Percentiles rank a stretch among this genome's conserved stretches.
Conservation (phyloP, 2,329 filamentous ascomycete genomes). For the Beauveria caledonica region DNA sequence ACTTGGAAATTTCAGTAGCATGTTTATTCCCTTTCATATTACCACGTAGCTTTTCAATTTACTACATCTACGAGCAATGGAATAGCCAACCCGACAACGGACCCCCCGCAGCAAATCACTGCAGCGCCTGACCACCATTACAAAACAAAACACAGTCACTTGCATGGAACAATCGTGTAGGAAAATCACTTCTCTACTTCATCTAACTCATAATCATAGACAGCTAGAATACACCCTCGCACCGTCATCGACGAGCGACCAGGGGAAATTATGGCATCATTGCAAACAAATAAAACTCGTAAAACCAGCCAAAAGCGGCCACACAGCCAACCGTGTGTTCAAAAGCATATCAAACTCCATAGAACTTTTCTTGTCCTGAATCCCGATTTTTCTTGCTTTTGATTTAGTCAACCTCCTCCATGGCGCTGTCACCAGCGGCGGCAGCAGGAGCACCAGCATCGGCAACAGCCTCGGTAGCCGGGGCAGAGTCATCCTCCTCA, state of each 20-base stretch:
- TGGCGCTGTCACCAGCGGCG: conserved; percentile 79
- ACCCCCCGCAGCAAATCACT: too few relatives aligned
- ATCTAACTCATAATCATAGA: conserved; percentile 33
- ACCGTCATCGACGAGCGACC: conserved; percentile 17
- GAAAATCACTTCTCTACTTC: conserved; percentile 24
- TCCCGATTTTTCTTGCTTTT: conserved; percentile 23
- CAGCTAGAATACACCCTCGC: conserved; percentile 32
- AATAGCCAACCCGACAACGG: too few relatives aligned
- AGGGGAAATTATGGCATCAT: conserved; percentile 28
- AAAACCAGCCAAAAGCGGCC: conserved; percentile 25
- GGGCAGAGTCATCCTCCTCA: conserved; percentile 76
- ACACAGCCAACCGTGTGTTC: conserved; percentile 15
- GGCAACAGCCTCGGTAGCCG: conserved; percentile 43
- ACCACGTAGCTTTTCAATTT: too few relatives aligned
- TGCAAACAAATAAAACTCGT: conserved; percentile 26
- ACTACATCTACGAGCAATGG: not conserved
- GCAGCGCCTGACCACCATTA: too few relatives aligned
- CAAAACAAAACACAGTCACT: too few relatives aligned
- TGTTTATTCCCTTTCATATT: not conserved
- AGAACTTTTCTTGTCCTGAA: conserved; percentile 31
- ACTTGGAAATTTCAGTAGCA: not conserved
- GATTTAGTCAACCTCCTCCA: conserved; percentile 98
- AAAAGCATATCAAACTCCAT: conserved; percentile 32
- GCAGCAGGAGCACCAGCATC: conserved; percentile 50
- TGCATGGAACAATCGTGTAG: conserved; percentile 9